These are phyloP conservation scores for Scenedesmus sp. DNA, from an alignment of 163 green algal species.

Conservation along the genomic window DNA sequence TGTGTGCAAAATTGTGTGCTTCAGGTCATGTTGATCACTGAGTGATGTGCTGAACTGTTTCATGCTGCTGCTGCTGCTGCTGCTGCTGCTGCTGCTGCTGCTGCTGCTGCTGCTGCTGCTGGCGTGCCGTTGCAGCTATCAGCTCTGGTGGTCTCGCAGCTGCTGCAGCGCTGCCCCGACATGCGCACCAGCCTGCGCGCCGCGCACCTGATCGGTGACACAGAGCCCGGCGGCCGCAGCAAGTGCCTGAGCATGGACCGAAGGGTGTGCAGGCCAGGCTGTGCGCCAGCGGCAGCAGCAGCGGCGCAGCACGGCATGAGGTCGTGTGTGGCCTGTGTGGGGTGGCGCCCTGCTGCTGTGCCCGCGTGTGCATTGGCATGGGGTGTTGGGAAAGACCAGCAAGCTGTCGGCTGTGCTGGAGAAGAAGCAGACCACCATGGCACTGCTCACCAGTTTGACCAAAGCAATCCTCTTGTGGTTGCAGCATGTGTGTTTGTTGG, in stretches of 20 bases:
- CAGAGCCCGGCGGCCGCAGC: slow-evolving; percentile 6
- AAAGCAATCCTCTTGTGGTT: too few species aligned
- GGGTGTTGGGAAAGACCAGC: too few species aligned
- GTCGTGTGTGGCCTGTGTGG: too few species aligned
- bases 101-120: not conserved
- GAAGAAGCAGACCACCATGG: too few species aligned
- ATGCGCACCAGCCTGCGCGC: slow-evolving; percentile 9
- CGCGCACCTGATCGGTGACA: slow-evolving; percentile 37
- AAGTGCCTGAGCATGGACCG: slow-evolving; percentile 25
- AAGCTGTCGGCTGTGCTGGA: too few species aligned
- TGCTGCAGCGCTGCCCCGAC: slow-evolving; percentile 36
- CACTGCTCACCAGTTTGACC: too few species aligned
- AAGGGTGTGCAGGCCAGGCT: not conserved
- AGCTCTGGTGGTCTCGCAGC: slow-evolving; percentile 34
- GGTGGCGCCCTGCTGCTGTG: too few species aligned
- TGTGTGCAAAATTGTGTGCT: too few species aligned
- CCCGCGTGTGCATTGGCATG: too few species aligned
- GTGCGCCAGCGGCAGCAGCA: not conserved
- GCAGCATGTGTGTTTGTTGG: too few species aligned
- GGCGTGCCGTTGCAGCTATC: slow-evolving; percentile 18
- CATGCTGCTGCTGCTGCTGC: not conserved
- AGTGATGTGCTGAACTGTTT: not conserved
- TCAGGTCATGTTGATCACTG: too few species aligned
- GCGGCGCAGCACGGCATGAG: too few species aligned
- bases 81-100: not conserved